Evolutionary conservation across 169 alveolate genomes (phyloP), one percentile per base, ranked within the genome.

Genomic region (Cryptosporidium sp.): DNA sequence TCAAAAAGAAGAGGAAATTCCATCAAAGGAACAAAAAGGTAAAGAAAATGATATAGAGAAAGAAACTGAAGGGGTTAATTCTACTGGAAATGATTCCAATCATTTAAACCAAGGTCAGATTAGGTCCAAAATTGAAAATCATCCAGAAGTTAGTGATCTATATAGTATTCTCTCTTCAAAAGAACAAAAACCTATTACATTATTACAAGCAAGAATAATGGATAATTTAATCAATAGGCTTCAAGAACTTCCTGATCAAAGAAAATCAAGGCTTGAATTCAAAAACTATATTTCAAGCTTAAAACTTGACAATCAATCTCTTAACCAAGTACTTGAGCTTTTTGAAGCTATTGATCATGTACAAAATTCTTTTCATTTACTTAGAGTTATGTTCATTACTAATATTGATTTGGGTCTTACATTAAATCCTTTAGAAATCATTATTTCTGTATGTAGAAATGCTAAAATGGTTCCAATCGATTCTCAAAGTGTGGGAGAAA

Each of bases 321-420:
- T 23, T 31, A 44, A 9, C 2, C 75, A 61, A 16, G 7, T 80
- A 3, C 48, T 42, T 65, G 69, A 80, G 53, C 56, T 80, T 37
- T 80, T 80, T 37, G 89, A 80, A 31, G 58, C 89, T 21, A 68
- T 80, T 21, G 89, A 80, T 48, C 51, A 80, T 62, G 42, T 60
- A 26, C 73, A 80, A 29, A 80, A 44, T 31, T 60, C 75, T 1
- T 14, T 80, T 8, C 89, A 80, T 39, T 14, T 80, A 9, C 21
- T 80, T 8, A 58, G 89, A 61, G 68, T 33, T 5, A 60, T 80
- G 56, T 62, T 37, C 29, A 65, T 80, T 14, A 65, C 33, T 26
- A 44, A 21, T 29, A 62, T 62, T 14, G 89, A 62, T 9, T 29
- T 62, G 31, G 89, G 75, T n/a, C 70, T 80, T 10, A 39, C 80